Evolutionary conservation across 768 basidiomycete genomes (phyloP).

Genomic region (Boletus rex-veris): DNA sequence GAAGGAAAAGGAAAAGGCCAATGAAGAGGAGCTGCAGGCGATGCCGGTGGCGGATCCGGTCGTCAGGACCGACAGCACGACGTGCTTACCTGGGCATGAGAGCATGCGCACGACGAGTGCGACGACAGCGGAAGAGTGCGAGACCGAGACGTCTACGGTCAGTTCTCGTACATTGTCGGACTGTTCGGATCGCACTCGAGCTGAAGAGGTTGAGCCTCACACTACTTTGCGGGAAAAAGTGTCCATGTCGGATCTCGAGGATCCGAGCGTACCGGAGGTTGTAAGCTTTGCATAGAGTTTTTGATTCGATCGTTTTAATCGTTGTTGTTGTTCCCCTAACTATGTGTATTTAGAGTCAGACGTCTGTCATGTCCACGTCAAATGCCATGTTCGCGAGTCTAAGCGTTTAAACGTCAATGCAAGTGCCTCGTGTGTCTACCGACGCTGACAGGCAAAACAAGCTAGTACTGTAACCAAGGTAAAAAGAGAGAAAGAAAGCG

Average conservation of each 20-base stretch:
- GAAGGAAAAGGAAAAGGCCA: conserved; percentile 16
- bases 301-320: too few species aligned
- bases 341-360: conserved; percentile 25
- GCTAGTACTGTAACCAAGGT: too few species aligned
- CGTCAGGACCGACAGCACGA: not conserved
- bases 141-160: conserved; percentile 20
- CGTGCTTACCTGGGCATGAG: conserved; percentile 4
- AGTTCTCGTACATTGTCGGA: conserved; percentile 28
- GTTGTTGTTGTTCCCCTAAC: conserved; percentile 12
- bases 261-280: conserved; percentile 14
- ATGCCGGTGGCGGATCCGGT: not conserved
- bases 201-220: conserved; percentile 24
- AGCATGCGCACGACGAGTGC: not conserved
- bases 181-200: conserved; percentile 27
- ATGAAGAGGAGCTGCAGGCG: conserved; percentile 7
- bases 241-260: conserved; percentile 25
- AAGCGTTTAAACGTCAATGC: not conserved
- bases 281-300: conserved; percentile 7
- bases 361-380: too few species aligned
- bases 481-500: too few species aligned
- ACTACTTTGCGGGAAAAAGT: conserved; percentile 26
- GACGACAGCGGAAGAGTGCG: conserved; percentile 14
- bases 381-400: too few species aligned
- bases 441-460: too few species aligned
- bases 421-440: too few species aligned